phyloP scores from a whole-genome alignment of 306 rosid species.

The Pueraria montana region DNA sequence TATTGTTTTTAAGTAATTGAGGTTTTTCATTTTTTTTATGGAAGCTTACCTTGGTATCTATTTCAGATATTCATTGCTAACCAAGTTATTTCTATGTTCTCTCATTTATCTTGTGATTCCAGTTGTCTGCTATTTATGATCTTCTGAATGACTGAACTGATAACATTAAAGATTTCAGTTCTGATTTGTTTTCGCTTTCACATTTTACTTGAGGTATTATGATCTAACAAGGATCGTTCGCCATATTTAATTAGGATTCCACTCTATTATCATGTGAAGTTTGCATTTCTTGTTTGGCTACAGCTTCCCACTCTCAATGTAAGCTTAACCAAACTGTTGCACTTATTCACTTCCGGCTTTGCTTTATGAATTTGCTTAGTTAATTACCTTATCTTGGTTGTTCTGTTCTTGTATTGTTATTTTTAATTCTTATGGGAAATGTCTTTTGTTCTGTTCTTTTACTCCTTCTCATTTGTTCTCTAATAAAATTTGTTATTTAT shows the following conservation, averaged over 20 bases:
- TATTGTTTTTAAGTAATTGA: neutral
- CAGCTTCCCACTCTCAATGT: constrained; percentile 71
- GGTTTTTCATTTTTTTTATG: neutral
- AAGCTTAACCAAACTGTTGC: constrained; percentile 43
- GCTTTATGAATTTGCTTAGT: constrained; percentile 25
- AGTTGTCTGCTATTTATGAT: constrained; percentile 3
- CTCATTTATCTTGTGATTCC: neutral
- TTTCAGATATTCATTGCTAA: constrained; percentile 1
- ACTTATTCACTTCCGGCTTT: neutral
- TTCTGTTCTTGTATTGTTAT: neutral
- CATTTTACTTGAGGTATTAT: constrained; percentile 31
- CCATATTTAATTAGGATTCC: constrained; percentile 61
- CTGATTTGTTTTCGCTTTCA: constrained; percentile 5
- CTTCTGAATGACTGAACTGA: neutral
- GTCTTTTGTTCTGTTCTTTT: neutral
- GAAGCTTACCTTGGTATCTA: neutral
- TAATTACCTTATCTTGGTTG: neutral
- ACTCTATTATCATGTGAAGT: constrained; percentile 65
- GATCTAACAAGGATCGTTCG: constrained; percentile 42
- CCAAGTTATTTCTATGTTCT: neutral
- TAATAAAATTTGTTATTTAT: neutral
- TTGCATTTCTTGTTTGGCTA: constrained; percentile 76
- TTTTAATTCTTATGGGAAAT: neutral
- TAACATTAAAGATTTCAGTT: neutral
- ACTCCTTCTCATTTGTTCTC: neutral